phyloP scores from a whole-genome alignment of 2,329 filamentous ascomycete species.

The Akanthomyces muscarius region DNA sequence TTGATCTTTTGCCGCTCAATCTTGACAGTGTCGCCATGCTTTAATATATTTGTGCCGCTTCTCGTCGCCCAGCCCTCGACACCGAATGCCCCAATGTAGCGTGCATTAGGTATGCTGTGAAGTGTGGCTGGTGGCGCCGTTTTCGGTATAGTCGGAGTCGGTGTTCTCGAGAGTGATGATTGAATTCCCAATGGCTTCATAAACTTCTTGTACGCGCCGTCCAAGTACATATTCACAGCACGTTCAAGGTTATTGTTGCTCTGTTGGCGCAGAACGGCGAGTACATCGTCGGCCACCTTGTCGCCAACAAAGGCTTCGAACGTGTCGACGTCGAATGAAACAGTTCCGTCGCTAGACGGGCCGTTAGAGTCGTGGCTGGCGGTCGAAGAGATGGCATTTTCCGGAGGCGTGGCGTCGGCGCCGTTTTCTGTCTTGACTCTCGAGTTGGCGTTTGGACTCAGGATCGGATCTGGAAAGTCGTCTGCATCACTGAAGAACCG shows the following conservation, averaged over 20 bases:
- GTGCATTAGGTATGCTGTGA: slow-evolving; percentile 34
- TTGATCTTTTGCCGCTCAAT: slow-evolving; percentile 84
- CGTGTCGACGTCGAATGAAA: slow-evolving; percentile 51
- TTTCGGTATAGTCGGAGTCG: slow-evolving; percentile 13
- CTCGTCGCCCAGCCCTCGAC: slow-evolving; percentile 88
- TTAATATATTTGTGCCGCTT: slow-evolving; percentile 71
- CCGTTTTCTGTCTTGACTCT: slow-evolving; percentile 18
- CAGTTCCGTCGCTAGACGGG: slow-evolving; percentile 20
- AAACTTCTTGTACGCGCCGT: slow-evolving; percentile 60
- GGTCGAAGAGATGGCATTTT: not conserved
- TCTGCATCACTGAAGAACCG: slow-evolving; percentile 36
- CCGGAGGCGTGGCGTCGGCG: slow-evolving; percentile 17
- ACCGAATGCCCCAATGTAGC: slow-evolving; percentile 90
- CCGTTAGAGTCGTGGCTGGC: slow-evolving; percentile 18
- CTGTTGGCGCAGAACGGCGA: slow-evolving; percentile 48
- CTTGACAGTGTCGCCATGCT: slow-evolving; percentile 75
- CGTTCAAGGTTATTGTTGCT: slow-evolving; percentile 57
- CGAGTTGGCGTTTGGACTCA: slow-evolving; percentile 3
- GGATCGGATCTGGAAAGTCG: slow-evolving; percentile 25
- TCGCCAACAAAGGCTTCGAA: slow-evolving; percentile 60
- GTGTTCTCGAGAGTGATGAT: not conserved
- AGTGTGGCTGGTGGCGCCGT: slow-evolving; percentile 18
- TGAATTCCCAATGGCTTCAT: slow-evolving; percentile 21
- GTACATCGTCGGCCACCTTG: slow-evolving; percentile 45
- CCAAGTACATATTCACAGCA: slow-evolving; percentile 67